Conservation (phyloP, 2,329 filamentous ascomycete genomes). For the Fusarium nanum region DNA sequence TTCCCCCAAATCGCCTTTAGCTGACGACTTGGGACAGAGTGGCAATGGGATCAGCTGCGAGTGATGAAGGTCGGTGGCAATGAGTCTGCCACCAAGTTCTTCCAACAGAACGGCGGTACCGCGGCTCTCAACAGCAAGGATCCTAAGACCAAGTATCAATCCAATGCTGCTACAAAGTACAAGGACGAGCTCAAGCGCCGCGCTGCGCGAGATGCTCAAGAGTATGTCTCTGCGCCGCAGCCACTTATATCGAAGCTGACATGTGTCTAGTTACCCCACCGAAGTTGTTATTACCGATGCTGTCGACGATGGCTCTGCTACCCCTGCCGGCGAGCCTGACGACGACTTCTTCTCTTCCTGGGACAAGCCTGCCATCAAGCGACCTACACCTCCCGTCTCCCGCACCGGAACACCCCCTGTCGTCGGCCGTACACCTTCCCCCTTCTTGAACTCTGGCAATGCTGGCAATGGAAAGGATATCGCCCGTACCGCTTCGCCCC, state of each 20-base stretch:
- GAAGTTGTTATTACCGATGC: slow-evolving; percentile 88
- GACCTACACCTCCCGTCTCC: slow-evolving; percentile 91
- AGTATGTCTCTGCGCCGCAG: slow-evolving; percentile 67
- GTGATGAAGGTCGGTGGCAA: slow-evolving; percentile 99
- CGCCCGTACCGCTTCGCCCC: slow-evolving; percentile 84
- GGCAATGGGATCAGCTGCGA: slow-evolving; percentile 99
- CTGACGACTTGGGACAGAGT: slow-evolving; percentile 65
- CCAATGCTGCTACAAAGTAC: slow-evolving; percentile 92
- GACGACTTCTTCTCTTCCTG: slow-evolving; percentile 99
- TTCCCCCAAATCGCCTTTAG: slow-evolving; percentile 20
- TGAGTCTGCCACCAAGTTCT: slow-evolving; percentile 97
- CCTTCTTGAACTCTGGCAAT: slow-evolving; percentile 83
- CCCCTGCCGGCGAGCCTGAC: slow-evolving; percentile 85
- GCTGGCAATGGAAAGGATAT: slow-evolving; percentile 78
- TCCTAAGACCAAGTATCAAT: slow-evolving; percentile 95
- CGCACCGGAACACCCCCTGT: slow-evolving; percentile 87
- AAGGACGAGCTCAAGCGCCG: slow-evolving; percentile 95
- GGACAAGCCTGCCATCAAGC: slow-evolving; percentile 98
- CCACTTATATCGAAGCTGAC: slow-evolving; percentile 41
- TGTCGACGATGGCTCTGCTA: slow-evolving; percentile 74
- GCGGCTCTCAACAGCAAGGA: slow-evolving; percentile 97
- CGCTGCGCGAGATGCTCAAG: slow-evolving; percentile 82
- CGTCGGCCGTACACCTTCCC: slow-evolving; percentile 84
- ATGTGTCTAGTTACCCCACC: slow-evolving; percentile 73
- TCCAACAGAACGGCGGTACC: slow-evolving; percentile 94